phyloP scores from a whole-genome alignment of 2,329 filamentous ascomycete genomes.

The Zymoseptoria crescenta region DNA sequence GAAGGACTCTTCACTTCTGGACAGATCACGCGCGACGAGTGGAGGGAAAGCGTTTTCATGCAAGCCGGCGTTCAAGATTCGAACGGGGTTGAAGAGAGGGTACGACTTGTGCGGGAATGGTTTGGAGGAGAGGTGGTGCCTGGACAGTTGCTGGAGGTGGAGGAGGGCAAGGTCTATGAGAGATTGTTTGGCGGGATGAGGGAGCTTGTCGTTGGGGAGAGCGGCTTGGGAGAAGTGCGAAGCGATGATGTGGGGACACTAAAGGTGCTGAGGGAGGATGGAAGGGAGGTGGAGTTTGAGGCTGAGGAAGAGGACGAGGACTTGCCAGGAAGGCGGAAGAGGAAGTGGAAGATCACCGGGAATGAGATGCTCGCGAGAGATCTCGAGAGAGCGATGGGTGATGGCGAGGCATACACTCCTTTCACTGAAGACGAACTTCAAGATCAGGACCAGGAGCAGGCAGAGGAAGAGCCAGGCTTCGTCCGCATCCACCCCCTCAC shows the following conservation, averaged over 20 bases:
- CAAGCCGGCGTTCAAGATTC: constrained; percentile 9
- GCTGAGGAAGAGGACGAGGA: constrained; percentile 23
- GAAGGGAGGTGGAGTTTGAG: constrained; percentile 51
- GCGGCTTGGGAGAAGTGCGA: constrained; percentile 41
- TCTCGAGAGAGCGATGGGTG: constrained; percentile 26
- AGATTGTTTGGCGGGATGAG: constrained; percentile 68
- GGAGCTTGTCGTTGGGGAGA: constrained; percentile 32
- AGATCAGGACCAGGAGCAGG: constrained; percentile 45
- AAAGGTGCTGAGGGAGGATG: constrained; percentile 50
- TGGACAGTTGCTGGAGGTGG: constrained; percentile 57
- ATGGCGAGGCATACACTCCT: constrained; percentile 41
- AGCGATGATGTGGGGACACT: constrained; percentile 38
- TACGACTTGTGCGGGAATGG: constrained; percentile 12
- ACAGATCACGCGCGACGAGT: constrained; percentile 13
- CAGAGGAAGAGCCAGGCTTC: constrained; percentile 48
- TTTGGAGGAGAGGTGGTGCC: constrained; percentile 59
- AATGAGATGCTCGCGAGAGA: constrained; percentile 23
- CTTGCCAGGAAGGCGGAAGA: constrained; percentile 17
- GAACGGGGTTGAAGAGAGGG: constrained; percentile 7
- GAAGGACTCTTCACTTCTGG: constrained; percentile 14
- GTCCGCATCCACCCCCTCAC: constrained; percentile 68
- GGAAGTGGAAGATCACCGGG: constrained; percentile 50
- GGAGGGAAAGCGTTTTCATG: constrained; percentile 12
- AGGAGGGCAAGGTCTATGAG: constrained; percentile 69
- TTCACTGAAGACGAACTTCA: constrained; percentile 43